Evolutionary conservation across 129 eudicot species (phyloP).

Genomic region (Gnaphalium uliginosum): DNA sequence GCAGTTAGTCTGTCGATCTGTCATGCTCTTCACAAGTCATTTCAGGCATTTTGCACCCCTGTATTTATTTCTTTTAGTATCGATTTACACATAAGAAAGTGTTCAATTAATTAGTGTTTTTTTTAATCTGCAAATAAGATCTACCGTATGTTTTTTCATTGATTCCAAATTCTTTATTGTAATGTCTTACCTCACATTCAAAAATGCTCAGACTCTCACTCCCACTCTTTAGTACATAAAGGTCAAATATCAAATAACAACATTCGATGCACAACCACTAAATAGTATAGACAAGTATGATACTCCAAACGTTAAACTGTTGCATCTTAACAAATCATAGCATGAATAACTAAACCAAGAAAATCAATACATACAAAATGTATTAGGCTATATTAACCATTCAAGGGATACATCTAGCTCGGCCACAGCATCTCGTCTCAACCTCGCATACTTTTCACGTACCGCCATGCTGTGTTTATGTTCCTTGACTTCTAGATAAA

Average conservation of each 20-base stretch:
- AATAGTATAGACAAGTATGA: no score
- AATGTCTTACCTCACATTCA: conserved; percentile 44
- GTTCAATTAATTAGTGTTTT: background rate
- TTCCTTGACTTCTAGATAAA: no score
- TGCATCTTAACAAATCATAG: no score
- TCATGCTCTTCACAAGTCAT: conserved; percentile 81
- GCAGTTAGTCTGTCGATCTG: conserved; percentile 60
- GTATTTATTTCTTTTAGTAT: conserved; percentile 8
- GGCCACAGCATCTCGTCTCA: no score
- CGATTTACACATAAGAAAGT: background rate
- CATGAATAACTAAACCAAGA: conserved; percentile 79
- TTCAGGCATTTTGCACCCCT: conserved; percentile 82
- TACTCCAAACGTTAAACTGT: no score
- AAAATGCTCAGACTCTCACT: conserved; percentile 53
- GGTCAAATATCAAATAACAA: conserved; percentile 37
- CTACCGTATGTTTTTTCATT: background rate
- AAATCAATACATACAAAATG: conserved; percentile 19
- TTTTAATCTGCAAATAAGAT: background rate
- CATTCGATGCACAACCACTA: no score
- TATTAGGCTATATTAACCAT: conserved; percentile 12
- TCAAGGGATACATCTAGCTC: conserved; percentile 39
- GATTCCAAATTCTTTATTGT: background rate
- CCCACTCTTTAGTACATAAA: conserved; percentile 66
- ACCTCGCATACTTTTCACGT: no score
- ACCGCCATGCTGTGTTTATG: no score